Percentiles rank a stretch among this genome's conserved stretches.
phyloP scores from a whole-genome alignment of 805 yeast genomes.

The Kuraishia molischiana region DNA sequence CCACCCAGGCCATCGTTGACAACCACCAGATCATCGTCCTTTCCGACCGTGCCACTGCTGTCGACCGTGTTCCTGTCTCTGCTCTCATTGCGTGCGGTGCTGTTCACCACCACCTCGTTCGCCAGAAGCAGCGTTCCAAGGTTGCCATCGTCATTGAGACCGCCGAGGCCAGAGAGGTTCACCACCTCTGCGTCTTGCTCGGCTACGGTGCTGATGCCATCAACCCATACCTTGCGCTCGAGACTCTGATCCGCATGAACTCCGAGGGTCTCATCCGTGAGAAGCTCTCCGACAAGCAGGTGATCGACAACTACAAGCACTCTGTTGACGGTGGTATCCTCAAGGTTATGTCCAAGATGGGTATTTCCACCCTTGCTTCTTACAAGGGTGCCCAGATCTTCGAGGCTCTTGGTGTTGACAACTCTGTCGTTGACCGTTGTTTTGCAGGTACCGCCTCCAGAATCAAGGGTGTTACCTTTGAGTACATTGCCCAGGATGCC shows the following conservation, averaged over 20 bases:
- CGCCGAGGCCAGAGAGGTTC: slow-evolving; percentile 96
- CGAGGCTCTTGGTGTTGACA: slow-evolving; percentile 93
- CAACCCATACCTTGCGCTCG: slow-evolving; percentile 89
- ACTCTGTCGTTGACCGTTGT: slow-evolving; percentile 90
- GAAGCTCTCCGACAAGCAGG: slow-evolving; percentile 42
- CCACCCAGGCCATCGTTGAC: slow-evolving; percentile 74
- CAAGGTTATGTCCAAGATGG: slow-evolving; percentile 99
- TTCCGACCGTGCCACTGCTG: slow-evolving; percentile 53
- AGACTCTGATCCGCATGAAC: slow-evolving; percentile 78
- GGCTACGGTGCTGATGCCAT: slow-evolving; percentile 98
- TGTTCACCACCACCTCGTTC: slow-evolving; percentile 91
- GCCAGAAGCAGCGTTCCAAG: slow-evolving; percentile 92
- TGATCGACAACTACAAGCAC: slow-evolving; percentile 70
- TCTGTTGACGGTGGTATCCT: slow-evolving; percentile 86
- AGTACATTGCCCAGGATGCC: slow-evolving; percentile 94
- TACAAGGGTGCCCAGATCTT: slow-evolving; percentile 98
- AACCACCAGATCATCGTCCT: slow-evolving; percentile 67
- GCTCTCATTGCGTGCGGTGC: slow-evolving; percentile 93
- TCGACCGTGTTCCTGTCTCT: slow-evolving; percentile 67
- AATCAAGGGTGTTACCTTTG: slow-evolving; percentile 92
- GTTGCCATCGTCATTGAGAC: slow-evolving; percentile 89
- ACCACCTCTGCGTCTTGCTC: slow-evolving; percentile 85
- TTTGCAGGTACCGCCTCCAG: slow-evolving; percentile 97
- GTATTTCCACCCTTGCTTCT: slow-evolving; percentile 96
- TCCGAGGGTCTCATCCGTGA: slow-evolving; percentile 62